A percentile compares a stretch with the other conserved stretches of the same genome.
These are phyloP conservation scores for Pseudogymnoascus sp. DNA, from an alignment of 2,329 filamentous ascomycete genomes.

Conservation along the genomic window DNA sequence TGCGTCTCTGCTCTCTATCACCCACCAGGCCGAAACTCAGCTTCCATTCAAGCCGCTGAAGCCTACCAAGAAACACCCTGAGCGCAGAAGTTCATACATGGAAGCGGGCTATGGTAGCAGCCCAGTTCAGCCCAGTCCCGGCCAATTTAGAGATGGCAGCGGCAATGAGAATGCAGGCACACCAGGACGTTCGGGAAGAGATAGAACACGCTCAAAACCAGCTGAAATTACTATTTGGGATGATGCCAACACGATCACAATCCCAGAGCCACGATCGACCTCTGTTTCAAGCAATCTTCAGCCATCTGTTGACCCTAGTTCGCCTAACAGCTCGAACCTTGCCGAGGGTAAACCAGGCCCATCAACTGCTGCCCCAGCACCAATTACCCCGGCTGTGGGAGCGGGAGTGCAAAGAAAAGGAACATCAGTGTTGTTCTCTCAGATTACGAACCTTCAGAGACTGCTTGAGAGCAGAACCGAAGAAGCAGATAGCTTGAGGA, in stretches of 20 bases:
- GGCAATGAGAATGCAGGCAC: neutral
- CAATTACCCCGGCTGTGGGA: neutral
- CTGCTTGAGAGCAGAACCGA: slow-evolving; percentile 41
- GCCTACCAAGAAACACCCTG: neutral
- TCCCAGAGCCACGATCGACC: neutral
- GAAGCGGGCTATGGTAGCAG: neutral
- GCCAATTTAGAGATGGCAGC: neutral
- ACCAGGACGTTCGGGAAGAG: neutral
- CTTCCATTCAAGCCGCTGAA: neutral
- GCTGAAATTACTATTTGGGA: neutral
- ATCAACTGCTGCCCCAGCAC: neutral
- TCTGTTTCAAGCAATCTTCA: neutral
- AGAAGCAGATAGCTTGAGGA: slow-evolving; percentile 38
- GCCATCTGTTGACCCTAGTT: neutral
- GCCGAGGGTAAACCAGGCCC: neutral
- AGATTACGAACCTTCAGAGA: slow-evolving; percentile 43
- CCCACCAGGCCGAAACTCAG: neutral
- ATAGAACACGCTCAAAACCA: neutral
- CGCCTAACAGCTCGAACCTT: neutral
- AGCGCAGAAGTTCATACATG: neutral
- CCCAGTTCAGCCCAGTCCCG: neutral
- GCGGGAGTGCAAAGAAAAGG: neutral
- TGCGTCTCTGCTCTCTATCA: neutral
- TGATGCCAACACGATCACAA: neutral
- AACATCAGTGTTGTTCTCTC: slow-evolving; percentile 37